Conservation (phyloP, 495 filamentous ascomycete genomes). For the Penicillium maclennaniae region DNA sequence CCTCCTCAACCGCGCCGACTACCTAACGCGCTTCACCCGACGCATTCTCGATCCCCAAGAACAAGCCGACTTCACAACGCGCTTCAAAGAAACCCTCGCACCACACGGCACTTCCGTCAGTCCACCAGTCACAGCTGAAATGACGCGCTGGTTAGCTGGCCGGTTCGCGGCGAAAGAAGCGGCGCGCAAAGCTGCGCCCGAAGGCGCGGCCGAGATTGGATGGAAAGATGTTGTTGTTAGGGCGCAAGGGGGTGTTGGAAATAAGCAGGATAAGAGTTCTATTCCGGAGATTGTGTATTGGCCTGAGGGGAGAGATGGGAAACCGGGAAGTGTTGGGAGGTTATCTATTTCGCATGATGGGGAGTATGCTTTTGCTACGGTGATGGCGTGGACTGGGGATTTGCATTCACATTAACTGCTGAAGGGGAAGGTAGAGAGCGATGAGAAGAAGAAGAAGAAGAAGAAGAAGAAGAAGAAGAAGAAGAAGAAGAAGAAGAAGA, state of each 20-base stretch:
- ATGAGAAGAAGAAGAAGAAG: not conserved
- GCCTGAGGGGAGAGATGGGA: constrained; percentile 13
- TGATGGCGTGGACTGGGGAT: constrained; percentile 35
- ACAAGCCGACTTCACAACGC: constrained; percentile 36
- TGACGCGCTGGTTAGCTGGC: constrained; percentile 46
- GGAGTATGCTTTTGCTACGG: constrained; percentile 55
- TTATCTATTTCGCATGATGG: constrained; percentile 59
- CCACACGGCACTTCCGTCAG: constrained; percentile 4
- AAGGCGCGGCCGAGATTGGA: constrained; percentile 35
- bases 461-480: too few species aligned
- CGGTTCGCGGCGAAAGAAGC: constrained; percentile 50
- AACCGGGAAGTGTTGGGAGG: constrained; percentile 29
- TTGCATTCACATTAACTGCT: not conserved
- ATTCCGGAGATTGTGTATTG: constrained; percentile 42
- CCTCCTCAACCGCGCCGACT: constrained; percentile 39
- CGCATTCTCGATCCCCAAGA: constrained; percentile 48
- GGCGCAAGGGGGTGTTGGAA: constrained; percentile 22
- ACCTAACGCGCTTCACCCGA: constrained; percentile 48
- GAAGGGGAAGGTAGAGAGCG: not conserved
- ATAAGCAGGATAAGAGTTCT: constrained; percentile 18
- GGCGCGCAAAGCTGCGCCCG: constrained; percentile 44
- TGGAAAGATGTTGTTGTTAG: constrained; percentile 41
- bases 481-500: too few species aligned
- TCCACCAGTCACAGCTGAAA: constrained; percentile 32
- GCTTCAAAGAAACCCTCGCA: constrained; percentile 28